phyloP scores from a whole-genome alignment of 2,329 filamentous ascomycete genomes.

The Phialocephala subalpina region DNA sequence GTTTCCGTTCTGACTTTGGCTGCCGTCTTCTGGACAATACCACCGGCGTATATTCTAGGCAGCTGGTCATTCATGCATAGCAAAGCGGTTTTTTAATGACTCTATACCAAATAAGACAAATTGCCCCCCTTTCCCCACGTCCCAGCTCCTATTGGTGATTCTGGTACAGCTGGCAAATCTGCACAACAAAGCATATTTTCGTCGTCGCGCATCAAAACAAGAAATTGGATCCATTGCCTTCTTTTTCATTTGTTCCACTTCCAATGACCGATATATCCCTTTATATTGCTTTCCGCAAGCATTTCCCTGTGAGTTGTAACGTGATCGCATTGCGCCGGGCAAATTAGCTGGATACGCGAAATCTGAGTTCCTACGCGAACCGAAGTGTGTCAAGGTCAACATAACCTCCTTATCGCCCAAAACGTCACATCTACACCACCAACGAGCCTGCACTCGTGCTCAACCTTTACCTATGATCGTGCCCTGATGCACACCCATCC shows the following conservation, averaged over 20 bases:
- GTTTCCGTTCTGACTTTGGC: conserved; percentile 10
- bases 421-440: conserved; percentile 29
- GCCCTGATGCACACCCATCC: conserved; percentile 35
- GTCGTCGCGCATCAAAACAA: conserved; percentile 7
- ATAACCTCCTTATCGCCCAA: conserved; percentile 42
- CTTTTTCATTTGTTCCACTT: not conserved
- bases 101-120: conserved; percentile 12
- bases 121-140: not conserved
- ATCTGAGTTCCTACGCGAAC: conserved; percentile 31
- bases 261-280: conserved; percentile 1
- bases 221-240: conserved; percentile 10
- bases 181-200: not conserved
- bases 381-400: conserved; percentile 41
- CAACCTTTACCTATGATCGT: conserved; percentile 41
- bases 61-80: conserved; percentile 33
- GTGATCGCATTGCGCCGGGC: conserved; percentile 34
- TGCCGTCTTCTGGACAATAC: conserved; percentile 10
- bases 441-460: conserved; percentile 24
- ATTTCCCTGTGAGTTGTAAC: conserved; percentile 29
- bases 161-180: conserved; percentile 1
- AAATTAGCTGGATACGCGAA: conserved; percentile 38
- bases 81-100: conserved; percentile 26
- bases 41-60: conserved; percentile 21
- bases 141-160: not conserved
- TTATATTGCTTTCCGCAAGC: conserved; percentile 18